These are phyloP conservation scores for Nemania sp. DNA, from an alignment of 2,329 filamentous ascomycete species.

Conservation along the genomic window DNA sequence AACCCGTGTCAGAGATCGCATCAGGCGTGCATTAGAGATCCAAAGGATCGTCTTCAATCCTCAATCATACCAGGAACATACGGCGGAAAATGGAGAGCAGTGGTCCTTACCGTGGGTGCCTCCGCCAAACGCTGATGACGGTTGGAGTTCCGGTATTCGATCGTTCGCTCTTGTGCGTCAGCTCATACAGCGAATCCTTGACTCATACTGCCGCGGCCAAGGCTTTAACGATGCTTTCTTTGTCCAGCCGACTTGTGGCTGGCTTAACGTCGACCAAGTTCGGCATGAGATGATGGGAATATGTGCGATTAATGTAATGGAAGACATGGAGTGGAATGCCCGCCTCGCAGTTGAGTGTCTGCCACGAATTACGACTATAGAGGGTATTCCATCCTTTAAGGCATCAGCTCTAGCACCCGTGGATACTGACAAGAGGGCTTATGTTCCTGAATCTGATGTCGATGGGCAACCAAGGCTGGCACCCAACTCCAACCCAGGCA, in stretches of 20 bases:
- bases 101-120: slow-evolving; percentile 36
- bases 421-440: slow-evolving; percentile 11
- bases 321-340: slow-evolving; percentile 36
- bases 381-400: background rate
- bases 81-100: background rate
- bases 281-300: slow-evolving; percentile 39
- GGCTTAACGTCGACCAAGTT: slow-evolving; percentile 34
- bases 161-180: slow-evolving; percentile 36
- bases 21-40: slow-evolving; percentile 11
- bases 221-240: slow-evolving; percentile 12
- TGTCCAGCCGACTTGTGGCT: slow-evolving; percentile 20
- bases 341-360: slow-evolving; percentile 35
- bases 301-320: slow-evolving; percentile 27
- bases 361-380: background rate
- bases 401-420: slow-evolving; percentile 5
- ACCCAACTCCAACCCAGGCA: too few relatives aligned
- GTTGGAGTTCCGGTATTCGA: slow-evolving; percentile 36
- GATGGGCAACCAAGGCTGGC: background rate
- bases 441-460: slow-evolving; percentile 6
- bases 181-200: slow-evolving; percentile 29
- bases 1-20: slow-evolving; percentile 10
- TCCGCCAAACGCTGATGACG: slow-evolving; percentile 13
- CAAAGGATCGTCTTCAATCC: slow-evolving; percentile 16
- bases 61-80: slow-evolving; percentile 14
- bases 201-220: slow-evolving; percentile 20